A percentile compares a stretch with the other conserved stretches of the same genome.
phyloP scores from a whole-genome alignment of 805 yeast genomes.

The Lachancea cidri region DNA sequence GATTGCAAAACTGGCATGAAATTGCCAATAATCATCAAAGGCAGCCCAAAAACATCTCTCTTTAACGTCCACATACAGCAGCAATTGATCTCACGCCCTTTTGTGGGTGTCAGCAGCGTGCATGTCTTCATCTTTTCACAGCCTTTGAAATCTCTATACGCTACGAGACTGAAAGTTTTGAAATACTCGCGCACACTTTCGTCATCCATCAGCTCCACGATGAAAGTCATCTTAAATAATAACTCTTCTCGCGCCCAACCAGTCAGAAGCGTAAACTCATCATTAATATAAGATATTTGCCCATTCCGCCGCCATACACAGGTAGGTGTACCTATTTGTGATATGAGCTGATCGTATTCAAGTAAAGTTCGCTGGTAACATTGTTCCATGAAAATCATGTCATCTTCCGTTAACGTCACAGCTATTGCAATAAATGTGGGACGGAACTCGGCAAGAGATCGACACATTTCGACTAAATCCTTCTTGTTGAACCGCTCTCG shows the following conservation, averaged over 20 bases:
- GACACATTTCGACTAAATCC: conserved; percentile 75
- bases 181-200: conserved; percentile 82
- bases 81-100: conserved; percentile 53
- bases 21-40: conserved; percentile 94
- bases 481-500: conserved; percentile 62
- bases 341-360: conserved; percentile 81
- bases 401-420: conserved; percentile 82
- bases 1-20: conserved; percentile 61
- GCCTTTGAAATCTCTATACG: conserved; percentile 87
- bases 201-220: conserved; percentile 82
- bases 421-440: conserved; percentile 93
- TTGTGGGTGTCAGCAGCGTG: conserved; percentile 59
- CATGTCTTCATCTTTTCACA: conserved; percentile 87
- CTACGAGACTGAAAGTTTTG: conserved; percentile 74
- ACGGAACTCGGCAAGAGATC: conserved; percentile 82
- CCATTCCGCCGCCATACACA: conserved; percentile 95
- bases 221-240: conserved; percentile 61
- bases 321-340: conserved; percentile 88
- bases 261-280: conserved; percentile 83
- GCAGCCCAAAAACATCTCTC: conserved; percentile 92
- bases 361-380: conserved; percentile 88
- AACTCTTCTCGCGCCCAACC: conserved; percentile 82
- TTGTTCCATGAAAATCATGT: conserved; percentile 91
- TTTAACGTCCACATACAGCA: conserved; percentile 90
- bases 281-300: conserved; percentile 92